Evolutionary conservation across 257 asterid species (phyloP).

Genomic region (Solanum corneliomulleri): DNA sequence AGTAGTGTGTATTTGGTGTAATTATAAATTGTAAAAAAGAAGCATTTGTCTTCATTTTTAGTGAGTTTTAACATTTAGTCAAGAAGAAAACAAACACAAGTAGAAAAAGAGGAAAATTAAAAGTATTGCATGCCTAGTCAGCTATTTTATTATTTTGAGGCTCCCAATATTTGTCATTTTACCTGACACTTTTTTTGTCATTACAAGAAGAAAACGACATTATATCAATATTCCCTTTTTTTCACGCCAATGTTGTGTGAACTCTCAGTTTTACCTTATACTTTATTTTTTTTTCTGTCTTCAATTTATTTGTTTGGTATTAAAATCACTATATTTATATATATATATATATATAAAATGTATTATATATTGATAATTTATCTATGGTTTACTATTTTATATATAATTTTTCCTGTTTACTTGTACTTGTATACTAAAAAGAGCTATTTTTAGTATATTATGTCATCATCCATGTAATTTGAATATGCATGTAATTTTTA

Average conservation of each 20-base stretch:
- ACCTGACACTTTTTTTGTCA: not conserved
- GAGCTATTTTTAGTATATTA: not conserved
- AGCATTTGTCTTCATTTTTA: too few relatives aligned
- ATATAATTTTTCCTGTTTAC: conserved; percentile 5
- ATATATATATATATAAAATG: not conserved
- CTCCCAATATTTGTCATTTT: conserved; percentile 3
- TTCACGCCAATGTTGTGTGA: not conserved
- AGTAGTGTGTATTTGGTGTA: not conserved
- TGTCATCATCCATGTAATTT: not conserved
- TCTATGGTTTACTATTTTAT: not conserved
- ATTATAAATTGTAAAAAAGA: not conserved
- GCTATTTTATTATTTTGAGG: not conserved
- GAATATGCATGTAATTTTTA: not conserved
- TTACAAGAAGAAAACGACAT: not conserved
- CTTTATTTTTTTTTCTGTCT: not conserved
- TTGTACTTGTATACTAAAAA: not conserved
- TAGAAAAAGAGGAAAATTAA: not conserved
- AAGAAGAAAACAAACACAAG: not conserved
- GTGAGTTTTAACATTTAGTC: not conserved
- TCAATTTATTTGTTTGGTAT: not conserved
- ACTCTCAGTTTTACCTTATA: not conserved
- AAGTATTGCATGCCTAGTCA: not conserved
- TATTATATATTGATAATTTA: too few relatives aligned
- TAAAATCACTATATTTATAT: too few relatives aligned
- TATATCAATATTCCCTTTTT: not conserved